These are phyloP conservation scores for Saccharomycopsis hybrid DNA, from an alignment of 1,139 yeast genomes.

Conservation along the genomic window DNA sequence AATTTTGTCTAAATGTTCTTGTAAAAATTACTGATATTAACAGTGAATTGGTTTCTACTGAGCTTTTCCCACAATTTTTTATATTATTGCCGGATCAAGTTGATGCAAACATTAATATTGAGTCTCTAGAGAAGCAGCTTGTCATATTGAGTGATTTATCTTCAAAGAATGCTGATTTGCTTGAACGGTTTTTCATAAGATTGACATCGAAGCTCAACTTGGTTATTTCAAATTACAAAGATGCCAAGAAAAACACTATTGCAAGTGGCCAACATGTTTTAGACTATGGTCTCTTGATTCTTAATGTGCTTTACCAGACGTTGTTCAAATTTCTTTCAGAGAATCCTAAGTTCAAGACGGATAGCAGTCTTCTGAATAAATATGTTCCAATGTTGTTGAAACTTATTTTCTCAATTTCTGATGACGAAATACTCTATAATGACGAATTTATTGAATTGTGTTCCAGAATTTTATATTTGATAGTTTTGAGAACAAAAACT, in stretches of 20 bases:
- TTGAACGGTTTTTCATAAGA: conserved; percentile 46
- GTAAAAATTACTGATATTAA: conserved; percentile 37
- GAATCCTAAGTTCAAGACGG: conserved; percentile 21
- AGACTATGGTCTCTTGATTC: conserved; percentile 8
- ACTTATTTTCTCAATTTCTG: conserved; percentile 17
- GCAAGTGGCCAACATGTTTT: background rate
- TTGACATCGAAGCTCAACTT: conserved; percentile 38
- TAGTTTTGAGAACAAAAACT: conserved; percentile 27
- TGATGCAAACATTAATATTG: conserved; percentile 24
- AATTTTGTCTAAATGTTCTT: conserved; percentile 46
- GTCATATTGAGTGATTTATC: conserved; percentile 35
- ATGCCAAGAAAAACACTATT: background rate
- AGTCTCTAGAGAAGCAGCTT: conserved; percentile 34
- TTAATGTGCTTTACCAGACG: conserved; percentile 13
- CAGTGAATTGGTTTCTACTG: conserved; percentile 43
- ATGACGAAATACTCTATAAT: conserved; percentile 14
- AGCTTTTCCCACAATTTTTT: conserved; percentile 55
- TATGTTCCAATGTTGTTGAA: conserved; percentile 19
- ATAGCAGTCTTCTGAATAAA: conserved; percentile 7
- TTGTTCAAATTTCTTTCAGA: conserved; percentile 15
- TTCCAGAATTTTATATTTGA: conserved; percentile 29
- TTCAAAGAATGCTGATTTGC: conserved; percentile 40
- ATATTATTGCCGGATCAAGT: conserved; percentile 42
- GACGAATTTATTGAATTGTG: conserved; percentile 27
- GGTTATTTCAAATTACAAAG: background rate